These are phyloP conservation scores for Lotus japonicus DNA, from an alignment of 306 rosid species.

Conservation along the genomic window DNA sequence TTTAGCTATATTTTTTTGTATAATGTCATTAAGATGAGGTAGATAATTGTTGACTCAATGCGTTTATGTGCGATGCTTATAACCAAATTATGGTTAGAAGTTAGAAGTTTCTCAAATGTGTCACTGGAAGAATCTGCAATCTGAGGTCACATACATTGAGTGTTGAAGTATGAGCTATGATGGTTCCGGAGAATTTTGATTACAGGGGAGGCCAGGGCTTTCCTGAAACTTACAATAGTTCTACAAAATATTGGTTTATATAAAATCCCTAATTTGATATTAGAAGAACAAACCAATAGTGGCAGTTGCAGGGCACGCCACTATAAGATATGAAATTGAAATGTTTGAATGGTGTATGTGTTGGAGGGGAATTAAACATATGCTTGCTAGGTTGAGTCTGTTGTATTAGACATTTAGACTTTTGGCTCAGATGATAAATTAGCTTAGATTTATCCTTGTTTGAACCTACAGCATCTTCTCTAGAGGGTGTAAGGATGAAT, in stretches of 20 bases:
- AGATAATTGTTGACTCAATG: neutral
- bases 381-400: neutral
- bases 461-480: neutral
- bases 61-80: neutral
- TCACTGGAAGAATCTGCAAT: neutral
- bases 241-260: neutral
- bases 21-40: neutral
- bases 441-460: neutral
- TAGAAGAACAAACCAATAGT: neutral
- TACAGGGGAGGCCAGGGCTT: neutral
- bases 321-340: neutral
- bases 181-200: neutral
- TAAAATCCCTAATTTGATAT: neutral
- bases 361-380: neutral
- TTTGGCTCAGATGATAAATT: neutral
- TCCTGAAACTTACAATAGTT: neutral
- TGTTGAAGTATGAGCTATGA: neutral
- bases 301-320: neutral
- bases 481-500: neutral
- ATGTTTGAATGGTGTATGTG: neutral
- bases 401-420: neutral
- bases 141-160: neutral
- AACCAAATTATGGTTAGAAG: neutral
- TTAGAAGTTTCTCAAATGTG: neutral
- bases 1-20: neutral